Evolutionary conservation across 2,329 filamentous ascomycete genomes (phyloP).

Genomic region (Neonectria punicea): DNA sequence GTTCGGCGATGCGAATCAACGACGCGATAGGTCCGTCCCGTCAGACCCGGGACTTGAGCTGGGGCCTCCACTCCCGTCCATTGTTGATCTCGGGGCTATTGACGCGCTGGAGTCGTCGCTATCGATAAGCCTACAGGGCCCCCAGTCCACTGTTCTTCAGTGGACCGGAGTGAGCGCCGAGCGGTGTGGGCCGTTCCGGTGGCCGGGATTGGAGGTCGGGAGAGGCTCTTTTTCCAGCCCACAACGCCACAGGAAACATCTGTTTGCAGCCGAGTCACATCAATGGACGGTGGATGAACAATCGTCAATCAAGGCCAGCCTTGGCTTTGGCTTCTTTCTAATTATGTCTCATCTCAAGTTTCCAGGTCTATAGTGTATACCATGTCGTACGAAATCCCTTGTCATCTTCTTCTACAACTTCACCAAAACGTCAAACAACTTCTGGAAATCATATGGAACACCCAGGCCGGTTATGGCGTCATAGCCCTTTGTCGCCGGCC

Average conservation of each 20-base stretch:
- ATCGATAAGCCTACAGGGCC: conserved; percentile 7
- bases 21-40: conserved; percentile 16
- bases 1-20: conserved; percentile 12
- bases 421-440: conserved; percentile 49
- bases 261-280: background rate
- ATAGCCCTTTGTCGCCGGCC: conserved; percentile 57
- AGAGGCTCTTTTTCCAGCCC: background rate
- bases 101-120: conserved; percentile 14
- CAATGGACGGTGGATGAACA: background rate
- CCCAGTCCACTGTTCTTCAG: background rate
- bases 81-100: conserved; percentile 18
- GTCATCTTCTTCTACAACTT: conserved; percentile 23
- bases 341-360: too few species aligned
- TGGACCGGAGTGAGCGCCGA: too few species aligned
- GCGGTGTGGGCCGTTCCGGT: conserved; percentile 2
- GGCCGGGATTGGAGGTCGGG: background rate
- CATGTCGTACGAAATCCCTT: background rate
- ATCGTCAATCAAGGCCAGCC: background rate
- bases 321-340: too few species aligned
- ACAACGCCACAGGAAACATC: background rate
- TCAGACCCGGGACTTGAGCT: background rate
- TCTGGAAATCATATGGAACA: conserved; percentile 55
- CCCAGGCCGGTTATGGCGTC: conserved; percentile 63
- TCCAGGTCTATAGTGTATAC: background rate
- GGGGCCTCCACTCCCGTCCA: background rate